Evolutionary conservation across 225 moss, liverwort and hornwort genomes (phyloP).

Genomic region (Pseudoscleropodium purum): DNA sequence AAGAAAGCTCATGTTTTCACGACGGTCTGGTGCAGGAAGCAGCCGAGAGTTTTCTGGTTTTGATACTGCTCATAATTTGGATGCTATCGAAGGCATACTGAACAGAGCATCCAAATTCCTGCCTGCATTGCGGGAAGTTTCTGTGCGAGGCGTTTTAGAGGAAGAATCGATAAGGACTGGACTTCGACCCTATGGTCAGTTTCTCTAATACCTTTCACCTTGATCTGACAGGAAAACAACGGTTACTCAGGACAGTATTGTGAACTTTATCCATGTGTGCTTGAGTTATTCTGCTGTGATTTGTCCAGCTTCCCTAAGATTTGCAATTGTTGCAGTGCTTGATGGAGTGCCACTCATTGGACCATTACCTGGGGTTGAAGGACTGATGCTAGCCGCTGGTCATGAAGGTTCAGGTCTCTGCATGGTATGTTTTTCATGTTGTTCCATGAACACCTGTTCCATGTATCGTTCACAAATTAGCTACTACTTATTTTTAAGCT

Average conservation of each 20-base stretch:
- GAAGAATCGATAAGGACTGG: slow-evolving; percentile 58
- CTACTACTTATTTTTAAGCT: not conserved
- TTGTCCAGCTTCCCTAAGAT: not conserved
- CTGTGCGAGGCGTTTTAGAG: slow-evolving; percentile 31
- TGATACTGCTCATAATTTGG: slow-evolving; percentile 23
- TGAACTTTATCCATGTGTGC: not conserved
- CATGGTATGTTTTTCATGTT: slow-evolving; percentile 32
- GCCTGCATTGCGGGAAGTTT: slow-evolving; percentile 35
- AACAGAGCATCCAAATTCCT: slow-evolving; percentile 63
- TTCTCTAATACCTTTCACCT: not conserved
- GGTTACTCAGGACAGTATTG: not conserved
- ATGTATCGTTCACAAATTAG: not conserved
- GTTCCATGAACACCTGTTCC: not conserved
- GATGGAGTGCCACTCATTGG: slow-evolving; percentile 93
- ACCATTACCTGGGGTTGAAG: slow-evolving; percentile 57
- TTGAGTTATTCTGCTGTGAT: not conserved
- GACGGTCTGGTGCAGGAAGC: slow-evolving; percentile 55
- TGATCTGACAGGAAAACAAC: not conserved
- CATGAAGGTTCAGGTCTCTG: slow-evolving; percentile 98
- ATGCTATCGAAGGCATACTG: slow-evolving; percentile 58
- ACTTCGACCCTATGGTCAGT: slow-evolving; percentile 78
- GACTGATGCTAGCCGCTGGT: slow-evolving; percentile 83
- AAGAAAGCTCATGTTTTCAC: not conserved
- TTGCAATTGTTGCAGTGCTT: slow-evolving; percentile 30
- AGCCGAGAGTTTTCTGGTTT: slow-evolving; percentile 90